phyloP scores from a whole-genome alignment of 2,329 filamentous ascomycete genomes.

The Xylaria sp. region DNA sequence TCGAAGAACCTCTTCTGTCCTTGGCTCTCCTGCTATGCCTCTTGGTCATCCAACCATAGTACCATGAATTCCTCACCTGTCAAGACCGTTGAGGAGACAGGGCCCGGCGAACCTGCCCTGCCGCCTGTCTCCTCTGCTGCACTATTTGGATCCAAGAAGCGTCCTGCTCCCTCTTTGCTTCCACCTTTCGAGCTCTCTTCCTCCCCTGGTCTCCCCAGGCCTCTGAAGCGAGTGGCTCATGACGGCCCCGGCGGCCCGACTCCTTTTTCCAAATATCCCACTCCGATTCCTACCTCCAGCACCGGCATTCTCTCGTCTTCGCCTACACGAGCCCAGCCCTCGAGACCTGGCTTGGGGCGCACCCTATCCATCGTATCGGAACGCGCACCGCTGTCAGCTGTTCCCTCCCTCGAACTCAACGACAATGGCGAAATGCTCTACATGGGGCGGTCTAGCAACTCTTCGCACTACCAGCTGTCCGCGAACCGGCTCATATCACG shows the following conservation, averaged over 20 bases:
- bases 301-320: conserved; percentile 91
- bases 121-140: conserved; percentile 46
- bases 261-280: conserved; percentile 81
- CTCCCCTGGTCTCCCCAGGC: conserved; percentile 76
- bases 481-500: conserved; percentile 92
- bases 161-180: conserved; percentile 74
- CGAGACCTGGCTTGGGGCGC: conserved; percentile 66
- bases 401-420: conserved; percentile 84
- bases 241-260: conserved; percentile 53
- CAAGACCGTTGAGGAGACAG: conserved; percentile 46
- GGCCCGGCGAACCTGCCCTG: conserved; percentile 54
- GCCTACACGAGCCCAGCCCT: conserved; percentile 67
- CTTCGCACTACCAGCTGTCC: conserved; percentile 94
- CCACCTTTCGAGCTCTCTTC: conserved; percentile 86
- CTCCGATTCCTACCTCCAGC: conserved; percentile 91
- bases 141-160: conserved; percentile 69
- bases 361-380: conserved; percentile 75
- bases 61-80: conserved; percentile 48
- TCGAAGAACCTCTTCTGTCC: not conserved
- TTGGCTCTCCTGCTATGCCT: conserved; percentile 44
- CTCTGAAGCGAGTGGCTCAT: conserved; percentile 73
- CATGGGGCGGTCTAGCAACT: conserved; percentile 95
- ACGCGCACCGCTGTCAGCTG: conserved; percentile 81
- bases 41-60: conserved; percentile 34
- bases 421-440: conserved; percentile 83